Evolutionary conservation across 768 basidiomycete species (phyloP), one percentile per base, ranked within the genome.

Genomic region (Pleurotus eryngii): DNA sequence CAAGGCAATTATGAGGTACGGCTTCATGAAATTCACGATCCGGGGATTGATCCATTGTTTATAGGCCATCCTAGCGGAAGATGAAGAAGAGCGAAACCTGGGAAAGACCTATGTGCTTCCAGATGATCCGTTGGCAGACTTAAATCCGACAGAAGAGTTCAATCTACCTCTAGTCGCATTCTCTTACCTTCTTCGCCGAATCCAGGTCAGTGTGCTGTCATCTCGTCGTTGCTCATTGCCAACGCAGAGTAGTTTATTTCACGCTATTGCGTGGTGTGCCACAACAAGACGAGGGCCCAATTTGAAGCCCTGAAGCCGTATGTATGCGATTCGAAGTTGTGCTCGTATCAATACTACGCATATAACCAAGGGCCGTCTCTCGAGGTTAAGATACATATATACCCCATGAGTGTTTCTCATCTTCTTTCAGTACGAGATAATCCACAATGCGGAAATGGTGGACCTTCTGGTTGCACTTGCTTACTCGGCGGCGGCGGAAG

Each of bases 191-290:
- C 60, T 90, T 17, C 79, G 89, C 15, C 80, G 88, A 14, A 71
- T 89, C 39, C 76, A 81, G 57, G 86, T 86, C 38, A 49, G 46
- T 56, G 53, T 46, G 5, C 6, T 26, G 8, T 9, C 43, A 11
- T 4, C 27, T 17, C 15, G 18, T 39, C 14, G 30, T 12, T 11
- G 14, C 47, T 26, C 26, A 24, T 6, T 9, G 35, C 27, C 26
- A 20, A 42, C 20, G 14, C 27, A 39, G 58, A 87, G 84, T 74
- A 89, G 18, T 89, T 86, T 61, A 81, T 54, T n/a, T 42, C 84
- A 0, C 76, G 81, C 18, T 87, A 82, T 68, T 90, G 89, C 61
- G 75, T 87, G n/a, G 84, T 87, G n/a, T 89, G 89, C 68, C 87
- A 87, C 63, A 81, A 81, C 61, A 79, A 76, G 59, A 72, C 86